These are phyloP conservation scores for Auricularia sp. DNA, from an alignment of 768 basidiomycete species.

Conservation along the genomic window DNA sequence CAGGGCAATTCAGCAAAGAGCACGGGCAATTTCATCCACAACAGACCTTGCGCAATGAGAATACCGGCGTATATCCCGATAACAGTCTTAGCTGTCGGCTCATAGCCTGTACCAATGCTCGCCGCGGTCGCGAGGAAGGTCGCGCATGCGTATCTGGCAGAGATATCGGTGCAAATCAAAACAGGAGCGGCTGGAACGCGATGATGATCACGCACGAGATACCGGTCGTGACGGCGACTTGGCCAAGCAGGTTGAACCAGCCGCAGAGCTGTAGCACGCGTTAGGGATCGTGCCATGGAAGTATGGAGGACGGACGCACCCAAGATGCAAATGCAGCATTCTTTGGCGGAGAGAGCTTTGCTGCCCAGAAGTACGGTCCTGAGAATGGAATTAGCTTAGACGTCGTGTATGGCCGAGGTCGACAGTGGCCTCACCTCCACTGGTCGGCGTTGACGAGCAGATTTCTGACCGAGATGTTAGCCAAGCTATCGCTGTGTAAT, in stretches of 20 bases:
- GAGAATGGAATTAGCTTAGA: neutral
- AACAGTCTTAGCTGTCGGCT: constrained; percentile 44
- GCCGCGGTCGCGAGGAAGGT: constrained; percentile 56
- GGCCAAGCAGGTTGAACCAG: constrained; percentile 52
- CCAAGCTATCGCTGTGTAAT: neutral
- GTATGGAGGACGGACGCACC: constrained; percentile 28
- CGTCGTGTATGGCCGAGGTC: neutral
- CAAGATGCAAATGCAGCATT: constrained; percentile 59
- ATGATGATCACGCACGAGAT: constrained; percentile 36
- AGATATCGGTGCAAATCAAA: neutral
- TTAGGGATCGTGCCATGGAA: neutral
- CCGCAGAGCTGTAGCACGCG: constrained; percentile 8
- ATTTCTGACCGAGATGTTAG: neutral
- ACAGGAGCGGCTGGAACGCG: neutral
- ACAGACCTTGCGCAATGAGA: constrained; percentile 49
- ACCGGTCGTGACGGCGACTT: constrained; percentile 69
- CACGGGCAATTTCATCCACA: neutral
- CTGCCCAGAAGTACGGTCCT: constrained; percentile 80
- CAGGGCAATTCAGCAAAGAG: neutral
- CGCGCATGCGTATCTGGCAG: constrained; percentile 48
- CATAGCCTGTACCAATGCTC: constrained; percentile 50
- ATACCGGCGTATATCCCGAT: constrained; percentile 66
- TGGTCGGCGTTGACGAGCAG: constrained; percentile 1
- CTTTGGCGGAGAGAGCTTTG: constrained; percentile 51
- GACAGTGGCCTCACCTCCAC: neutral